Evolutionary conservation across 768 basidiomycete species (phyloP), one percentile per base, ranked within the genome.

Genomic region (Imleria badia): DNA sequence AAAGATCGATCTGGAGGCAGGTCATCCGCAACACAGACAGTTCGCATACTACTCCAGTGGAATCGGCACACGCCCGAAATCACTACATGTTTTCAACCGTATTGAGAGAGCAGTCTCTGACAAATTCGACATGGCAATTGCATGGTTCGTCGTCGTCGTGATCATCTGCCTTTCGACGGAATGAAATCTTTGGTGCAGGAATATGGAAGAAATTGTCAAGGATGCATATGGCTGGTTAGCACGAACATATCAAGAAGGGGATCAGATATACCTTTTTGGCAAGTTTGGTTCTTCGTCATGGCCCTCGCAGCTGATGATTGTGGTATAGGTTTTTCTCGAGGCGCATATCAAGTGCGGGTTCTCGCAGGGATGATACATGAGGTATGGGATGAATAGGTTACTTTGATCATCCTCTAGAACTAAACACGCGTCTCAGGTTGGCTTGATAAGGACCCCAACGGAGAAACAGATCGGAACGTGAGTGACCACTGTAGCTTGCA

Each of bases 251-350:
- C 26, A n/a, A 26, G 15, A 48, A n/a, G 58, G 55, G 60, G 64
- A 3, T 48, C 51, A 46, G 11, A 74, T 77, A 13, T 76, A 64
- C 55, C 53, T 76, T 1, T 75, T 77, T 51, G 75, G 74, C 73
- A 20, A 0, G 59, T 34, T 31, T 17, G 20, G 22, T 5, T 6
- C 35, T 23, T 26, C 36, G 13, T 14, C 22, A 10, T 6, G 6
- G 0, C 9, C 12, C 17, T 29, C 5, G 20, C 19, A 14, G 30
- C 8, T 51, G 9, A 39, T 26, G 1, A 22, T 40, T 3, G 0
- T 19, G 6, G 13, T 31, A 0, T 35, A 72, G 71, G 71, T 13
- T 80, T 80, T 51, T 78, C 78, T 31, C 69, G 76, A n/a, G 77
- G 78, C 20, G 73, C 75, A 29, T 75, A 75, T 56, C 70, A 26